phyloP scores from a whole-genome alignment of 2,329 filamentous ascomycete genomes.

The Alternaria gaisen region DNA sequence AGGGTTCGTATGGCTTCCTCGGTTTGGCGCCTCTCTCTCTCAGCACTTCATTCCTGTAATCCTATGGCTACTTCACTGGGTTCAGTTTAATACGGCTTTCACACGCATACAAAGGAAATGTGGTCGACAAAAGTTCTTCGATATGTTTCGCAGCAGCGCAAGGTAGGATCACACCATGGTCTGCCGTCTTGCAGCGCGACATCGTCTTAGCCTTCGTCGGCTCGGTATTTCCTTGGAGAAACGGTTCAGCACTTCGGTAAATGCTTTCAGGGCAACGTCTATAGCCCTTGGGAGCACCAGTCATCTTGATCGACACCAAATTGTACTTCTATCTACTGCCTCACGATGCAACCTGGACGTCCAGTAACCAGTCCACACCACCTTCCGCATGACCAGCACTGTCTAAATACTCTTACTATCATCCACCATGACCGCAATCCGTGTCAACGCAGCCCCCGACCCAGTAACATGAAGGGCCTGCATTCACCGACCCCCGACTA shows the following conservation, averaged over 20 bases:
- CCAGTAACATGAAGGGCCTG: slow-evolving; percentile 34
- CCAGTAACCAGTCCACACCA: slow-evolving; percentile 50
- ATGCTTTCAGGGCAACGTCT: slow-evolving; percentile 48
- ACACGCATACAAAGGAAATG: slow-evolving; percentile 43
- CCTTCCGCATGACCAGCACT: slow-evolving; percentile 46
- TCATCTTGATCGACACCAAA: slow-evolving; percentile 53
- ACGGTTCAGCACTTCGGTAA: slow-evolving; percentile 51
- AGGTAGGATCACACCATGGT: slow-evolving; percentile 47
- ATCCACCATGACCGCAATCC: slow-evolving; percentile 40
- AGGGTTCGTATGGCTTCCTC: slow-evolving; percentile 36
- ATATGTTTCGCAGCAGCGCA: slow-evolving; percentile 47
- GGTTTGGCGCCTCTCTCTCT: slow-evolving; percentile 37
- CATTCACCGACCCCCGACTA: slow-evolving; percentile 35
- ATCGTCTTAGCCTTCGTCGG: slow-evolving; percentile 49
- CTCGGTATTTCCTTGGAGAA: slow-evolving; percentile 55
- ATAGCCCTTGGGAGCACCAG: slow-evolving; percentile 46
- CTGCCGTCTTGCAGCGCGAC: slow-evolving; percentile 45
- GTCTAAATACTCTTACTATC: slow-evolving; percentile 48
- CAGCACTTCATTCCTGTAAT: slow-evolving; percentile 47
- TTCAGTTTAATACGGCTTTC: slow-evolving; percentile 51
- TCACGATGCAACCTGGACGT: slow-evolving; percentile 49
- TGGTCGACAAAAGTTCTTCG: slow-evolving; percentile 53
- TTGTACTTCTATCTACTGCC: slow-evolving; percentile 55
- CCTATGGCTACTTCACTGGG: slow-evolving; percentile 47
- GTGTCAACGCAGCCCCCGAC: slow-evolving; percentile 41